phyloP scores from a whole-genome alignment of 768 basidiomycete species.

The Calocybe gangraenosa region DNA sequence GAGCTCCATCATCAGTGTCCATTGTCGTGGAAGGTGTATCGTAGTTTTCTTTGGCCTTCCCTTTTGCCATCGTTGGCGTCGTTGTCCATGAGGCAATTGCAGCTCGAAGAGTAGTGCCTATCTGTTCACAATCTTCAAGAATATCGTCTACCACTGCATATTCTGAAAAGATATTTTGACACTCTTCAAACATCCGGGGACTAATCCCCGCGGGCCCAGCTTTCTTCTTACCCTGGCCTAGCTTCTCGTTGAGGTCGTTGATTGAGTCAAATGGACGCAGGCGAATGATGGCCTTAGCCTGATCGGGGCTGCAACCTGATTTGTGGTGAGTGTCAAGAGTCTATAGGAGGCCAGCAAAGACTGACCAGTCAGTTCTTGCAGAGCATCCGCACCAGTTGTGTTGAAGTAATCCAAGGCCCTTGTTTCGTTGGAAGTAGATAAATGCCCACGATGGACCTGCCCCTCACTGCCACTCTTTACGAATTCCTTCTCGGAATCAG shows the following conservation, averaged over 20 bases:
- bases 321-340: slow-evolving; percentile 3
- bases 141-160: slow-evolving; percentile 88
- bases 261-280: slow-evolving; percentile 78
- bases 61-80: slow-evolving; percentile 32
- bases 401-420: slow-evolving; percentile 71
- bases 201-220: slow-evolving; percentile 80
- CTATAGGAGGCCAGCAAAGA: slow-evolving; percentile 2
- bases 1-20: slow-evolving; percentile 56
- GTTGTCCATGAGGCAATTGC: slow-evolving; percentile 78
- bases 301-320: slow-evolving; percentile 73
- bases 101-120: slow-evolving; percentile 68
- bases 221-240: slow-evolving; percentile 87
- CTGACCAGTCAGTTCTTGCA: slow-evolving; percentile 76
- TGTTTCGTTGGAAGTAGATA: slow-evolving; percentile 37
- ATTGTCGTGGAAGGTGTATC: slow-evolving; percentile 17
- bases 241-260: slow-evolving; percentile 69
- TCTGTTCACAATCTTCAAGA: slow-evolving; percentile 82
- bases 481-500: slow-evolving; percentile 58
- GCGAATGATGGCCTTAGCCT: slow-evolving; percentile 74
- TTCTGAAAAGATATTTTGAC: slow-evolving; percentile 75
- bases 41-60: slow-evolving; percentile 32
- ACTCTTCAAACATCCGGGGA: slow-evolving; percentile 87
- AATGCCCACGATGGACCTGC: slow-evolving; percentile 24
- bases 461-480: slow-evolving; percentile 44
- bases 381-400: slow-evolving; percentile 49